Evolutionary conservation across 1,139 yeast species (phyloP).

Genomic region (Saccharomyces hybrid): DNA sequence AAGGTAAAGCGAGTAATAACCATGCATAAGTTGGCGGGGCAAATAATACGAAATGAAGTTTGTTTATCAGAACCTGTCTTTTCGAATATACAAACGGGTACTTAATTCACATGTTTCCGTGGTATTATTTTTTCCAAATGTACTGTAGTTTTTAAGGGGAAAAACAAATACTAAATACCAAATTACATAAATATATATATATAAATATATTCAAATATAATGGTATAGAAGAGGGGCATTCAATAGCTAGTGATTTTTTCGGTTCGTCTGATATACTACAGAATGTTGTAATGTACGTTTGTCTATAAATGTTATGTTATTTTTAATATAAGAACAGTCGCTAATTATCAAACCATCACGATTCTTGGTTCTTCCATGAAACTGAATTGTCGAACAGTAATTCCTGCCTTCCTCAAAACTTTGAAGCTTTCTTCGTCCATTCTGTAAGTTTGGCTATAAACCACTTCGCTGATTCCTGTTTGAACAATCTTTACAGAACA

Average conservation of each 20-base stretch:
- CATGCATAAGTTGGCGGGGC: not conserved
- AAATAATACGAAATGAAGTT: not conserved
- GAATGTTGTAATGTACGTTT: not conserved
- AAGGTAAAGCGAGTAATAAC: conserved; percentile 34
- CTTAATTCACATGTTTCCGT: not conserved
- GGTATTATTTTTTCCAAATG: not conserved
- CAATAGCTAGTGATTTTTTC: not conserved
- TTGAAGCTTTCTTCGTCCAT: conserved; percentile 74
- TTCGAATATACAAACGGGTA: not conserved
- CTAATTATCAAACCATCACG: conserved; percentile 14
- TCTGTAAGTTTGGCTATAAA: conserved; percentile 82
- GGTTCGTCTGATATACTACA: not conserved
- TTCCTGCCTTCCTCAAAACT: conserved; percentile 69
- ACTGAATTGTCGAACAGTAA: conserved; percentile 62
- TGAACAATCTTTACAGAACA: conserved; percentile 94
- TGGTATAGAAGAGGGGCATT: not conserved
- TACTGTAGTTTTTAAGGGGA: not conserved
- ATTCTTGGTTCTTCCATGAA: conserved; percentile 25
- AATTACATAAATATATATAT: not conserved
- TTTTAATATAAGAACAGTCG: not conserved
- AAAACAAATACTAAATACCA: not conserved
- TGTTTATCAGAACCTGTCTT: not conserved
- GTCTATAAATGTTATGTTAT: not conserved
- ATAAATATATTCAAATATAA: not conserved
- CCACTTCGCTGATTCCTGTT: conserved; percentile 86